Evolutionary conservation across 768 basidiomycete genomes (phyloP).

Genomic region (Auriscalpium microsporum): DNA sequence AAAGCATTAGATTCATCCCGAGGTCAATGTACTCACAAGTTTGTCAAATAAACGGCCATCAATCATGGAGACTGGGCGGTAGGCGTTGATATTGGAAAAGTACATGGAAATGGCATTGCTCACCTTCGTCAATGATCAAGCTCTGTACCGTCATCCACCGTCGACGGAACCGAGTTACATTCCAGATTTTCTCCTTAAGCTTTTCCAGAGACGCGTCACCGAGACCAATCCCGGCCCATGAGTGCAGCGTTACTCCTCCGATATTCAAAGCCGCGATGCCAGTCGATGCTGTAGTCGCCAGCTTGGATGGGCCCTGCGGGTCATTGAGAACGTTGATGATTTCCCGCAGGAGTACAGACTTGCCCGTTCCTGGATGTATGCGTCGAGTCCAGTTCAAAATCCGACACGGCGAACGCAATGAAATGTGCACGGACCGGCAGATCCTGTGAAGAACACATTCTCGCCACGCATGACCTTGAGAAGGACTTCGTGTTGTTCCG

Average conservation of each 20-base stretch:
- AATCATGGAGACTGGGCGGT: conserved; percentile 74
- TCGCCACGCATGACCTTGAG: conserved; percentile 45
- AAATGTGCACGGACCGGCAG: conserved; percentile 47
- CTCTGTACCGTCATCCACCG: conserved; percentile 34
- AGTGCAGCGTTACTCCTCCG: conserved; percentile 73
- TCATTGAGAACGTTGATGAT: conserved; percentile 46
- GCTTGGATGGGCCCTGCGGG: conserved; percentile 21
- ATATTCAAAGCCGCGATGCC: conserved; percentile 80
- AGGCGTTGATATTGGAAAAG: not conserved
- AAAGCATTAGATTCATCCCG: not conserved
- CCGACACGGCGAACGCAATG: not conserved
- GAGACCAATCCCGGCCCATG: conserved; percentile 75
- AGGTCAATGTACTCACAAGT: conserved; percentile 36
- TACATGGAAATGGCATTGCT: conserved; percentile 14
- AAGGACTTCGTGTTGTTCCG: conserved; percentile 44
- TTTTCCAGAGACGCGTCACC: conserved; percentile 48
- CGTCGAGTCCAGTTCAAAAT: not conserved
- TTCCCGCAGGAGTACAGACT: conserved; percentile 71
- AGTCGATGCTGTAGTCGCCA: conserved; percentile 77
- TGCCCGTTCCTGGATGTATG: conserved; percentile 54
- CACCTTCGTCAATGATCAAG: conserved; percentile 83
- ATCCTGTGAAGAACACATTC: conserved; percentile 82
- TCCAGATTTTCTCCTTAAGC: conserved; percentile 45
- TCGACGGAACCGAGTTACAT: conserved; percentile 49
- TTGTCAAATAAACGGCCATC: conserved; percentile 77